Percentiles rank a stretch among this genome's conserved stretches.
Conservation (phyloP, 306 rosid species). For the Casuarina cunninghamiana region DNA sequence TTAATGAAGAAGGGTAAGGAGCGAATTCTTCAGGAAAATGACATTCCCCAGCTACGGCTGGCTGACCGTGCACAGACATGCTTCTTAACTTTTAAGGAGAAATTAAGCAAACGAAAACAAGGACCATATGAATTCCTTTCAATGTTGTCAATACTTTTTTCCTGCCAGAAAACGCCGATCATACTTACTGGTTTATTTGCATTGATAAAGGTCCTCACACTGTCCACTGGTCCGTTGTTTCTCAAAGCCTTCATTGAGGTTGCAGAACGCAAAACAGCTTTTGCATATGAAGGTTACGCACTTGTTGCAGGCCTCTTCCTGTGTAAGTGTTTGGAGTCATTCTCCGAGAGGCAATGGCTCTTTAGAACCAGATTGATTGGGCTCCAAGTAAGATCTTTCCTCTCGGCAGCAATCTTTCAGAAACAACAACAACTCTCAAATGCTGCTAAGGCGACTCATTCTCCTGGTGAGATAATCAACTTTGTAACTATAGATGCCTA, state of each 20-base stretch:
- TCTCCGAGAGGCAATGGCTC: slow-evolving; percentile 81
- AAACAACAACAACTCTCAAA: slow-evolving; percentile 59
- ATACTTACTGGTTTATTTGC: slow-evolving; percentile 68
- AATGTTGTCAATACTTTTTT: slow-evolving; percentile 43
- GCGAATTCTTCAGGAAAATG: slow-evolving; percentile 22
- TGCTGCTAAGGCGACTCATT: slow-evolving; percentile 56
- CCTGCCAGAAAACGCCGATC: slow-evolving; percentile 64
- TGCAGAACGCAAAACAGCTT: slow-evolving; percentile 62
- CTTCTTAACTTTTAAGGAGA: slow-evolving; percentile 39
- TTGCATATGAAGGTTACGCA: slow-evolving; percentile 66
- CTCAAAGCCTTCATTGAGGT: slow-evolving; percentile 71
- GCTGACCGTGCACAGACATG: slow-evolving; percentile 44
- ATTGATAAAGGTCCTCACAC: slow-evolving; percentile 56
- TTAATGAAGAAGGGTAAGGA: slow-evolving; percentile 32
- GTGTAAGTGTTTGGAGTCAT: slow-evolving; percentile 55
- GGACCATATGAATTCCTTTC: slow-evolving; percentile 38
- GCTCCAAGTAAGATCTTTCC: slow-evolving; percentile 57
- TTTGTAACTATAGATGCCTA: slow-evolving; percentile 78
- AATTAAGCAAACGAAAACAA: slow-evolving; percentile 34
- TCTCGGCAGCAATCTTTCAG: slow-evolving; percentile 59
- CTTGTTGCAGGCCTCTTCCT: slow-evolving; percentile 56
- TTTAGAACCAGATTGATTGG: slow-evolving; percentile 61
- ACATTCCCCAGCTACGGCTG: slow-evolving; percentile 23
- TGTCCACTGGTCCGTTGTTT: slow-evolving; percentile 72
- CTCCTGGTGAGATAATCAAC: slow-evolving; percentile 80